phyloP scores from a whole-genome alignment of 2,329 filamentous ascomycete genomes.

The Pyrenophora graminea region DNA sequence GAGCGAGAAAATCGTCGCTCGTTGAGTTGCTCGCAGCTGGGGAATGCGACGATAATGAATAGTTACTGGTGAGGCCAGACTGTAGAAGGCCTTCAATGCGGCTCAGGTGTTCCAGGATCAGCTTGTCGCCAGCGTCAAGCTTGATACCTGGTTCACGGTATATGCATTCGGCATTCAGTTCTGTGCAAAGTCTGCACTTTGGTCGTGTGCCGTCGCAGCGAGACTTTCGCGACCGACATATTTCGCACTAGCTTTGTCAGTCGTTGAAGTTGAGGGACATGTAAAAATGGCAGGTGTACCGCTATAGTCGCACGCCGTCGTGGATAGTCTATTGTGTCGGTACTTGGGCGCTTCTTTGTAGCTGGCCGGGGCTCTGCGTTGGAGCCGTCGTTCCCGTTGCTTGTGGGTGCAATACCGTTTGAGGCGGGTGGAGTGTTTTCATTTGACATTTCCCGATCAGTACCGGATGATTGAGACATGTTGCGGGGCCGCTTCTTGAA shows the following conservation, averaged over 20 bases:
- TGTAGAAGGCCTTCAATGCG: conserved; percentile 81
- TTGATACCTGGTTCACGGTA: conserved; percentile 87
- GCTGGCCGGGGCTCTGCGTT: conserved; percentile 32
- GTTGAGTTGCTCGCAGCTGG: conserved; percentile 51
- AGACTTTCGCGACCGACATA: conserved; percentile 79
- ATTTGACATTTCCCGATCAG: conserved; percentile 47
- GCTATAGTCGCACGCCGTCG: conserved; percentile 49
- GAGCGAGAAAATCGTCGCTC: conserved; percentile 49
- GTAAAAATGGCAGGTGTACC: conserved; percentile 28
- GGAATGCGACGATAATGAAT: conserved; percentile 63
- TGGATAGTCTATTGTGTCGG: conserved; percentile 50
- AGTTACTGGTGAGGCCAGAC: conserved; percentile 63
- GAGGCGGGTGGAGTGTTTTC: conserved; percentile 35
- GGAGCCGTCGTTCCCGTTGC: conserved; percentile 32
- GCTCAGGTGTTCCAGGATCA: conserved; percentile 77
- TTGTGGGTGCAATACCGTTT: conserved; percentile 38
- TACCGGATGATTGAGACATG: conserved; percentile 50
- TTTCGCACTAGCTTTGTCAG: conserved; percentile 68
- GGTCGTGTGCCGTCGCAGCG: conserved; percentile 78
- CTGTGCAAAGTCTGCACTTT: conserved; percentile 82
- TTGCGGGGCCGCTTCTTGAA: conserved; percentile 48
- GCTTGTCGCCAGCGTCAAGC: conserved; percentile 82
- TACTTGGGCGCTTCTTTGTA: conserved; percentile 46
- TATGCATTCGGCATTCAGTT: conserved; percentile 79
- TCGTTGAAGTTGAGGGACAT: not conserved